phyloP scores from a whole-genome alignment of 768 basidiomycete genomes.

The Mycena leptocephala region DNA sequence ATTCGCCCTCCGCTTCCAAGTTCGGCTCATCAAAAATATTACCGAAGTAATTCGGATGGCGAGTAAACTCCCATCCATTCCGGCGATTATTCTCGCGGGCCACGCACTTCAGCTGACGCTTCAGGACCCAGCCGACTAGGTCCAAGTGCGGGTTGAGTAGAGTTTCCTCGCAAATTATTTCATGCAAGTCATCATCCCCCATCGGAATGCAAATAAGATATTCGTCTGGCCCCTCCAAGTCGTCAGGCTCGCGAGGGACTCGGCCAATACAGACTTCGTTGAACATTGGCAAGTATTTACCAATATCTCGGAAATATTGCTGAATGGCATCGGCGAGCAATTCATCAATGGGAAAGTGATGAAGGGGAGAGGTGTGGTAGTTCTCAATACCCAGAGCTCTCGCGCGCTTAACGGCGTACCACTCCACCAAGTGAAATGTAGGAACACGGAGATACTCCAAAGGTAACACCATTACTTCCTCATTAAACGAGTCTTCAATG shows the following conservation, averaged over 20 bases:
- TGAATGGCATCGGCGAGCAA: background rate
- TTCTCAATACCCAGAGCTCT: background rate
- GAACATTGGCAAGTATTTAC: background rate
- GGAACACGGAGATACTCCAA: background rate
- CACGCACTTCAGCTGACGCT: background rate
- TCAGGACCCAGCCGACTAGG: no score
- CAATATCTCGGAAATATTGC: constrained; percentile 1
- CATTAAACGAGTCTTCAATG: no score
- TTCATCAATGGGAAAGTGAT: background rate
- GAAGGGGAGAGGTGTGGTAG: background rate
- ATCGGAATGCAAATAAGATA: background rate
- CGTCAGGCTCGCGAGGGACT: background rate
- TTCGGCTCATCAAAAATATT: no score
- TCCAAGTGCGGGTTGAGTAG: background rate
- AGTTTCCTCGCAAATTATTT: background rate
- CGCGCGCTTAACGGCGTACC: background rate
- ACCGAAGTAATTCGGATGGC: no score
- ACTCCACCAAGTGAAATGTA: background rate
- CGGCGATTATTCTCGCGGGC: background rate
- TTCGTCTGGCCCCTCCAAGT: background rate
- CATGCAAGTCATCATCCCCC: no score
- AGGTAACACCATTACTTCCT: no score
- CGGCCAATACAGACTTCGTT: background rate
- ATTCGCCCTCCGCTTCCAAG: no score
- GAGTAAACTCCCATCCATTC: no score